Base-by-base conservation (phyloP, 441 rosid genomes). In the Croton setiger region DNA sequence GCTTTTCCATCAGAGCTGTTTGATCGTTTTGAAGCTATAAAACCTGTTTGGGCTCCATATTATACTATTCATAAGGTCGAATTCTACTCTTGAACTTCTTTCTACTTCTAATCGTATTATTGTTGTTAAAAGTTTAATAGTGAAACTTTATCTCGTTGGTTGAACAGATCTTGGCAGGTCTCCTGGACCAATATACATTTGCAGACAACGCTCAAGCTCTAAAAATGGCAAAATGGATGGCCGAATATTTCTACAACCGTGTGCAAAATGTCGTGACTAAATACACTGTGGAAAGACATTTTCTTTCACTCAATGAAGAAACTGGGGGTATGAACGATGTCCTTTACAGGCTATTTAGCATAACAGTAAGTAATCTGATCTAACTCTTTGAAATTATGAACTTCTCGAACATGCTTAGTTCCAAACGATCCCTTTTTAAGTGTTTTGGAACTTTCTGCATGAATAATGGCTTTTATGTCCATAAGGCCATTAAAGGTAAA, bases 41-140 rank as follows among this genome's bases (percentile, higher is more conserved):
- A 75, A 51, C 90, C 93, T 54, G 97, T 95, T 3, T 95, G 98
- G 98, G 99, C 99, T 79, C 98, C 99, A 17, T 95, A 92, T 76
- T 92, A 95, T 73, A 95, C 99, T 56, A 89, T 95, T 70, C 98
- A 95, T 85, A 95, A 95, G 95, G 98, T 90, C 63, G 10, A 69
- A 35, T 15, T 55, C 45, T 61, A 37, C 43, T 47, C 56, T 58
- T 7, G n/a, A 41, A 31, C 13, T 60, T 21, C 52, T 20, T 45
- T 33, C 31, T 33, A 2, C n/a, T n/a, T n/a, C n/a, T n/a, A 14
- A 23, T 60, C 45, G 45, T 48, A 31, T 39, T 51, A 33, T 31
- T 37, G 27, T 14, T 59, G 23, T 41, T 21, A n/a, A 18, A 57
- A 45, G 63, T 52, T 37, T 6, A 64, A 15, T 64, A 23, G 45